Conservation (phyloP, 768 basidiomycete genomes). For the Pisolithus sp. region DNA sequence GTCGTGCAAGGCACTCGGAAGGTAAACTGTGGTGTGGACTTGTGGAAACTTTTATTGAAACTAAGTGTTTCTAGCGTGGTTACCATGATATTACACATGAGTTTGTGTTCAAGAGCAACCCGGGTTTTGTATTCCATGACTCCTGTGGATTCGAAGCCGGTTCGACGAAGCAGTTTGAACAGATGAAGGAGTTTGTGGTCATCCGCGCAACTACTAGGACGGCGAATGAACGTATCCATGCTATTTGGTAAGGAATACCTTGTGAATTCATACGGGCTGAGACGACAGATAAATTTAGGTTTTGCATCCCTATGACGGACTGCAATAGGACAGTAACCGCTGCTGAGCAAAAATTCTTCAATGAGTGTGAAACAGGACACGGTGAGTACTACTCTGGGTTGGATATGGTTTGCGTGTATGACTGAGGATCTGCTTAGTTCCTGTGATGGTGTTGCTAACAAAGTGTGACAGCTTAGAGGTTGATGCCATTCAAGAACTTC, state of each 20-base stretch:
- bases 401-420: not conserved
- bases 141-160: slow-evolving; percentile 38
- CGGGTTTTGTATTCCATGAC: slow-evolving; percentile 36
- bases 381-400: not conserved
- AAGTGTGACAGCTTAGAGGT: no score
- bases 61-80: slow-evolving; percentile 12
- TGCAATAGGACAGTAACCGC: slow-evolving; percentile 19
- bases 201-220: slow-evolving; percentile 11
- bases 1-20: not conserved
- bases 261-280: not conserved
- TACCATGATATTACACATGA: slow-evolving; percentile 27
- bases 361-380: slow-evolving; percentile 11
- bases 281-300: slow-evolving; percentile 25
- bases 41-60: no score
- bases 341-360: slow-evolving; percentile 28
- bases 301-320: slow-evolving; percentile 29
- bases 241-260: slow-evolving; percentile 26
- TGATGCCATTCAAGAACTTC: slow-evolving; percentile 12
- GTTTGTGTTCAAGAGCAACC: slow-evolving; percentile 27
- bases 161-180: slow-evolving; percentile 19
- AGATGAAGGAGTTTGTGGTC: slow-evolving; percentile 27
- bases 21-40: not conserved
- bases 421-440: slow-evolving; percentile 22
- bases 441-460: slow-evolving; percentile 35
- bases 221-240: slow-evolving; percentile 29